Evolutionary conservation across 495 filamentous ascomycete genomes (phyloP), one percentile per base, ranked within the genome.

Genomic region (Staphylotrichum longicolle): DNA sequence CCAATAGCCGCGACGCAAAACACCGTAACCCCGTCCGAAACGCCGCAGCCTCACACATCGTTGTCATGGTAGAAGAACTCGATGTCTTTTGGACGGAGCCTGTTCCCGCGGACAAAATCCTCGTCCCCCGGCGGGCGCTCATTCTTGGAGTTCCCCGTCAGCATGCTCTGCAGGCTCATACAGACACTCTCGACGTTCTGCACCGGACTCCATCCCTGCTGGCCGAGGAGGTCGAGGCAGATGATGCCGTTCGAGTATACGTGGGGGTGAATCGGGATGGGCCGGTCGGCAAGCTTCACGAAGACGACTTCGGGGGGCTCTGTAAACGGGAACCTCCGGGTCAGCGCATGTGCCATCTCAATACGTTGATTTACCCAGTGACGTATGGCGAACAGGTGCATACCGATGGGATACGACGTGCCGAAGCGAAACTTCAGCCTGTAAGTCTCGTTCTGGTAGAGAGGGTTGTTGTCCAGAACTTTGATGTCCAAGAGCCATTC

Each of bases 171-270:
- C 49, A 98, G 85, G 72, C 91, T 96, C 86, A 98, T 94, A 80
- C 91, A 96, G 48, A 98, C 86, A 66, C 89, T 95, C 79, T 98
- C 93, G 11, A 96, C 94, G 35, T 91, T 98, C 72, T 98, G 95
- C 9, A 98, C 93, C 0, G 94, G 94, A 11, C 87, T 91, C 94
- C 94, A 98, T 64, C 95, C 94, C 53, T 89, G 86, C 15, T 75
- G 66, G 59, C 91, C 90, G 15, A 98, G 87, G 0, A 98, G 86
- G 66, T 98, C 95, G 30, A 98, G 88, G 68, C 94, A 98, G 70
- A 98, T 98, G 72, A 96, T 93, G 54, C 94, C 94, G 73, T 98
- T 98, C 63, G 89, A 93, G 75, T 98, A 98, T 72, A 98, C 89
- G 77, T 98, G 94, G 2, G 94, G 94, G 66, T 98, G 94, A 68